These are phyloP conservation scores for Pulveroboletus ravenelii DNA, from an alignment of 768 basidiomycete species.

Conservation along the genomic window DNA sequence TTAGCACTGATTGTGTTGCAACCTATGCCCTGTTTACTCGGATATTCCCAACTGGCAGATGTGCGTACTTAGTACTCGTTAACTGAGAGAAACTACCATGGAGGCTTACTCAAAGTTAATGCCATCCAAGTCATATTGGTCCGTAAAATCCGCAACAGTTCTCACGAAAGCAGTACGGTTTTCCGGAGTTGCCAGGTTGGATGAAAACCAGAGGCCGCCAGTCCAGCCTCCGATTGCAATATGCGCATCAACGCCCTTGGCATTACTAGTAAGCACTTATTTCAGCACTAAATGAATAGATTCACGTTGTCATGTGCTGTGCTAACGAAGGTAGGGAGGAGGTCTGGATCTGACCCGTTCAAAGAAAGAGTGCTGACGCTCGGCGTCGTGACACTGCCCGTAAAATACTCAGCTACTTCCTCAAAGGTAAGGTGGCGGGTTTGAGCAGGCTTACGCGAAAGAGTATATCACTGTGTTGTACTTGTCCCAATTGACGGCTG, in stretches of 20 bases:
- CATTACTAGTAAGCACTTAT: background rate
- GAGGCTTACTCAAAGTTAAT: slow-evolving; percentile 36
- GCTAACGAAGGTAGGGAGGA: slow-evolving; percentile 55
- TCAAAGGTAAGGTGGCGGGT: background rate
- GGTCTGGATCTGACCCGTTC: slow-evolving; percentile 39
- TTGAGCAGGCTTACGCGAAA: slow-evolving; percentile 45
- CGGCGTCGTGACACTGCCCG: slow-evolving; percentile 31
- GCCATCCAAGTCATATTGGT: slow-evolving; percentile 52
- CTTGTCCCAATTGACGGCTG: slow-evolving; percentile 61
- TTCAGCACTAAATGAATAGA: background rate
- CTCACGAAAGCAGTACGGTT: slow-evolving; percentile 64
- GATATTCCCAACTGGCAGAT: slow-evolving; percentile 79
- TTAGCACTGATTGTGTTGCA: slow-evolving; percentile 55
- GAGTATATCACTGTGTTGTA: slow-evolving; percentile 68
- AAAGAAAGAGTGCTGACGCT: slow-evolving; percentile 31
- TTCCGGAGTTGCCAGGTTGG: slow-evolving; percentile 47
- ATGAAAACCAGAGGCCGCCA: slow-evolving; percentile 60
- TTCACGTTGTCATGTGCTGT: slow-evolving; percentile 36
- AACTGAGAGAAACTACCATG: background rate
- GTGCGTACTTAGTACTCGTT: background rate
- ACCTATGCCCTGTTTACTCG: slow-evolving; percentile 57
- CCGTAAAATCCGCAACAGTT: slow-evolving; percentile 46
- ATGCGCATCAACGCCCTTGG: slow-evolving; percentile 51
- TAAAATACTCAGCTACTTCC: background rate
- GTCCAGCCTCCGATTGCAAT: slow-evolving; percentile 70